Evolutionary conservation across 257 asterid species (phyloP), one percentile per base, ranked within the genome.

Genomic region (Capsicum chinense): DNA sequence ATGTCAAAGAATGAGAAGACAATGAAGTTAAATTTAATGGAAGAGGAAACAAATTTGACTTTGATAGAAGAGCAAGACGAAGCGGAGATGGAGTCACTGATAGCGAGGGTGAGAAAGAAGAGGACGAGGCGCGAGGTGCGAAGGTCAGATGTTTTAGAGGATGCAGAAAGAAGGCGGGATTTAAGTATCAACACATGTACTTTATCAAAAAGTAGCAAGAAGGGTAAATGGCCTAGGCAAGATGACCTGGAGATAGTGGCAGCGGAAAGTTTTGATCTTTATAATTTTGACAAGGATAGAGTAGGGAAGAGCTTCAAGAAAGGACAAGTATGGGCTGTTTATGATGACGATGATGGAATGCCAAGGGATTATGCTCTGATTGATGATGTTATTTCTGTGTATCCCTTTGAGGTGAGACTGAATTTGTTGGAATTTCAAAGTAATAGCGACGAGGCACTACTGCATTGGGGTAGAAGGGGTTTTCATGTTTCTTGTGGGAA

Each of bases 351-450:
- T 48, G 97, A 92, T 84, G 95, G 95, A 87, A 91, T 92, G 92
- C 98, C 99, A 0, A 87, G 97, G 87, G 96, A 92, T 59, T 94
- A 94, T 84, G 98, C 92, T 16, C 84, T 92, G 85, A 88, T 96
- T 59, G 91, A 96, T 81, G 89, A 91, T 84, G 88, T 94, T 21
- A 86, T 90, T 74, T 90, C 93, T 2, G 47, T 86, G 87, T 90
- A 91, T 83, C 97, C 99, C 12, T 96, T 96, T 80, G 89, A 91
- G 89, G 93, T 90, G 86, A 88, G 76, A 68, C 69, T 94, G 88
- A 89, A 91, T 85, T 90, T 97, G 98, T 86, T 96, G 82, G 90
- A 91, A 19, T 84, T 86, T 81, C 91, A 90, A 84, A 87, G 67
- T 39, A 89, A 82, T 69, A 88, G 90, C 12, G 90, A 89, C n/a